Evolutionary conservation across 2,329 filamentous ascomycete genomes (phyloP), one percentile per base, ranked within the genome.

Genomic region (Pseudocercospora ulei): DNA sequence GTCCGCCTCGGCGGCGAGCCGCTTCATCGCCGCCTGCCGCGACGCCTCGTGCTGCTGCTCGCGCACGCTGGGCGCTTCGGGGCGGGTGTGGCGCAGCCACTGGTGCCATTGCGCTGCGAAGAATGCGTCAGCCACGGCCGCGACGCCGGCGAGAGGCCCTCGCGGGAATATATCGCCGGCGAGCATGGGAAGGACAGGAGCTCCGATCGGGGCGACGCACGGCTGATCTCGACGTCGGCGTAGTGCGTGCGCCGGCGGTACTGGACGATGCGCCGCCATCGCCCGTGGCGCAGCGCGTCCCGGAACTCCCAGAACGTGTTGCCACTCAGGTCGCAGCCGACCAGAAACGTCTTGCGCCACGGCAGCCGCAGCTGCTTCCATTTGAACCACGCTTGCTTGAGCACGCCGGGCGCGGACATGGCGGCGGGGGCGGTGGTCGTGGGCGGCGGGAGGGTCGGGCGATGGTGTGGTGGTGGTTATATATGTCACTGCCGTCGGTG

Each of bases 271-370:
- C 76, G 66, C 23, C 76, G 68, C 45, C 66, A 65, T 27, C 74
- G 68, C 25, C 64, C 60, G 24, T 69, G 57, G 48, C 74, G 72
- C 39, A 74, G 45, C 11, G 64, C 61, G 53, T 77, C 73, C 53
- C 72, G 73, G 59, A 79, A 78, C 53, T 78, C 75, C 75, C 75
- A 80, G 58, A 71, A 80, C 6, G 75, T 78, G 59, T 79, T 79
- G 44, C 75, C 75, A 12, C 67, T 57, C 31, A 80, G 65, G 58
- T 80, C 75, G 49, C 68, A 65, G 54, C 75, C 75, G 33, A 71
- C 69, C 23, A 79, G 65, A 61, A 71, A 75, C 36, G 66, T 68
- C 56, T 65, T 70, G 46, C 76, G 65, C 76, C 76, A 79, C 29
- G 76, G 76, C 22, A 80, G 65, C 45, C 66, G 66, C 39, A 77